These are phyloP conservation scores for Citrus medica DNA, from an alignment of 345 rosid genomes.

Conservation along the genomic window DNA sequence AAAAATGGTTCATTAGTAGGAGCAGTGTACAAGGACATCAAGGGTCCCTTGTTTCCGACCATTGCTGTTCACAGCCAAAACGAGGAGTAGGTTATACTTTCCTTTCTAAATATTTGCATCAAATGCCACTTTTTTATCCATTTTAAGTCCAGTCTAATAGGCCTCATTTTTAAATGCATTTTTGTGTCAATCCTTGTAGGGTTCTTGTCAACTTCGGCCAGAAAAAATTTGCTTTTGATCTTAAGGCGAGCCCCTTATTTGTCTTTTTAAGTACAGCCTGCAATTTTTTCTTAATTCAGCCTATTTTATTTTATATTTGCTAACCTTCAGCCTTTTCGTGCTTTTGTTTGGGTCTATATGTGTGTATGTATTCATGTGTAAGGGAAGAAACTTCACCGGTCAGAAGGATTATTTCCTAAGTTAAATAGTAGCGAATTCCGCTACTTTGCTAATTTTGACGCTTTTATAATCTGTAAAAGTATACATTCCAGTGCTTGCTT, in stretches of 20 bases:
- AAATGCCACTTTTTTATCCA: not conserved
- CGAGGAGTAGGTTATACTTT: constrained; percentile 73
- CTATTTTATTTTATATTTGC: not conserved
- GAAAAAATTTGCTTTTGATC: constrained; percentile 66
- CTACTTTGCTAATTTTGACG: not conserved
- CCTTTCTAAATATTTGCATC: constrained; percentile 11
- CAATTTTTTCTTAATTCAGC: not conserved
- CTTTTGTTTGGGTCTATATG: not conserved
- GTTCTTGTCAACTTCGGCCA: constrained; percentile 91
- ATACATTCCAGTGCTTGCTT: not conserved
- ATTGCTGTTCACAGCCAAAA: constrained; percentile 93
- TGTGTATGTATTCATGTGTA: not conserved
- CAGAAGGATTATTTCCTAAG: not conserved
- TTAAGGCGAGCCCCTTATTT: constrained; percentile 51
- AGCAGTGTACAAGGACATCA: constrained; percentile 57
- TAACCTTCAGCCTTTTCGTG: not conserved
- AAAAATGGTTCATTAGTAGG: constrained; percentile 81
- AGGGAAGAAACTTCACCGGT: not conserved
- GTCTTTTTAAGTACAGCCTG: not conserved
- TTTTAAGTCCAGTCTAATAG: not conserved
- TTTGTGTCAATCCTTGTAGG: constrained; percentile 48
- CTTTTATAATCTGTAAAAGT: not conserved
- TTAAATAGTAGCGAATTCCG: not conserved
- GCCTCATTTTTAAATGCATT: not conserved
- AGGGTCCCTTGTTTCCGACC: constrained; percentile 79